Percentiles rank a stretch among this genome's conserved stretches.
Conservation (phyloP, 2,329 filamentous ascomycete genomes). For the Scedosporium minutisporum region DNA sequence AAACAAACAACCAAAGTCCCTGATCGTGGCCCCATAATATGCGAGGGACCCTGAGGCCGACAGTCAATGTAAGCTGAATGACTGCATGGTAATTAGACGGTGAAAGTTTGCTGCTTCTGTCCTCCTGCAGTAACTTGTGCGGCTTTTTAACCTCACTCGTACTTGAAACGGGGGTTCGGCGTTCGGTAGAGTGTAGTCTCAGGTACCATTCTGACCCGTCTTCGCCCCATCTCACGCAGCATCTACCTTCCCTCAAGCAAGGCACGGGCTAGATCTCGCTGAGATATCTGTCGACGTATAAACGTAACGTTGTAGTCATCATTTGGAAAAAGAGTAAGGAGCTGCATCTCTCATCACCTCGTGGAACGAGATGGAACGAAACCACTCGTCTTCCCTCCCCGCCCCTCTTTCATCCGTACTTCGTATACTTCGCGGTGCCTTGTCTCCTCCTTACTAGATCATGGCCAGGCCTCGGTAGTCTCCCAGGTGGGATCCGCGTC, state of each 20-base stretch:
- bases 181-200: too few relatives aligned
- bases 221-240: background rate
- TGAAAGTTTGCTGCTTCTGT: too few relatives aligned
- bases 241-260: background rate
- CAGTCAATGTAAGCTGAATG: too few relatives aligned
- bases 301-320: background rate
- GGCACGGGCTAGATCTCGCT: background rate
- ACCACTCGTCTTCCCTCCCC: background rate
- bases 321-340: background rate
- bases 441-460: slow-evolving; percentile 4
- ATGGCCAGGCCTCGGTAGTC: slow-evolving; percentile 62
- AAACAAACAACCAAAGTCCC: too few relatives aligned
- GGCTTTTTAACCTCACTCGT: too few relatives aligned
- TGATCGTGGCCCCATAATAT: too few relatives aligned
- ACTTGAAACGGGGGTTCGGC: too few relatives aligned
- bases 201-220: too few relatives aligned
- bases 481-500: slow-evolving; percentile 48
- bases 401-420: background rate
- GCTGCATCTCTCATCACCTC: background rate
- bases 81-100: too few relatives aligned
- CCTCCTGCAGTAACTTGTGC: too few relatives aligned
- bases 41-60: too few relatives aligned
- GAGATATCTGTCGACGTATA: background rate
- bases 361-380: background rate
- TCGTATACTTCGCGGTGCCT: background rate